Evolutionary conservation across 371 early-diverging fungal species (phyloP), one percentile per base, ranked within the genome.

Genomic region (Conidiobolus incongruus): DNA sequence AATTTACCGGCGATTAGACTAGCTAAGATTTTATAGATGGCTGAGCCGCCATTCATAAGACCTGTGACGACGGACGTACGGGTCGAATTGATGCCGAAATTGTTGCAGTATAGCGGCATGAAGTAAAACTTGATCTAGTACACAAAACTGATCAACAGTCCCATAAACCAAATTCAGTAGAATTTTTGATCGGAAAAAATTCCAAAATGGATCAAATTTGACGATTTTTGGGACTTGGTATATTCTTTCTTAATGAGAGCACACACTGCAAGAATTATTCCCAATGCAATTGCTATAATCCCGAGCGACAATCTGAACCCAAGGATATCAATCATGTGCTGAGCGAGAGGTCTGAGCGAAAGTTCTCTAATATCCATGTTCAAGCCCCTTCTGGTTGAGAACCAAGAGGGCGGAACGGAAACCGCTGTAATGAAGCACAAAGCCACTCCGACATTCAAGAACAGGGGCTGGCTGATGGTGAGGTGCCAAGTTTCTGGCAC

Each of bases 321-420:
- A 2, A 75, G 47, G 4, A 45, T 54, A 23, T 55, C 49, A 38
- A 81, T 64, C 6, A 81, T 12, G 6, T 24, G 6, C 5, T 20
- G 72, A 47, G 74, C 55, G 6, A 82, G 50, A 19, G 76, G 73
- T 0, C 76, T 66, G 50, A 82, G 54, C 16, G 72, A 60, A 2
- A 83, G 60, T 0, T 83, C 83, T 20, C 84, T 84, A 26, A 82
- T 51, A 8, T 84, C 87, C 4, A 73, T 62, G 4, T 77, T 82
- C 30, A 86, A 47, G 0, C 78, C 78, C 13, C 81, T 63, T 28
- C 60, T 50, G 22, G 62, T 64, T 17, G 47, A 47, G 52, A 85
- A 86, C 81, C 80, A 86, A 51, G 80, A 85, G 0, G 77, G 56
- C 0, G 78, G 63, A 3, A 79, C 54, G 7, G 63, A 46, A 8